Base-by-base conservation (phyloP, 2,329 filamentous ascomycete genomes). In the Paraphaeosphaeria sporulosa region DNA sequence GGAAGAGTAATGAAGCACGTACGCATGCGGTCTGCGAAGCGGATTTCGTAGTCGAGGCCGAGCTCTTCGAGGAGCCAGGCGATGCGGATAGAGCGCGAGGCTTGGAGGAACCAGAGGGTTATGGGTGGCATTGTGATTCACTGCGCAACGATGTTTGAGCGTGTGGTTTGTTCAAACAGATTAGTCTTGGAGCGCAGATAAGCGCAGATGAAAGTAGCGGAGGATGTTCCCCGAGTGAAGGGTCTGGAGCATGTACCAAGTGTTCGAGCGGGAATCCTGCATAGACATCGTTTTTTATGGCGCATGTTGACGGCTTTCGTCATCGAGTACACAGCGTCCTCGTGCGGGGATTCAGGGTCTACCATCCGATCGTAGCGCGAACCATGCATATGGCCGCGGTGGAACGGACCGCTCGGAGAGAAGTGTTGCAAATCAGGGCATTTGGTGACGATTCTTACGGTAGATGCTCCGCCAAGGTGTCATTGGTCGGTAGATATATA, bases 21-120 rank as follows among this genome's bases (percentile, higher is more conserved):
- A 27, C 25, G 71, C 23, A 74, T 74, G 32, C 81, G 75, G 1
- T 79, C 71, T 17, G 73, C 74, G 63, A 79, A 80, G 32, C 78
- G 76, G 55, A 81, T 57, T 10, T 76, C 73, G 63, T 83, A 84
- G 21, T 76, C 70, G 6, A 82, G 73, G 6, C 69, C 70, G 0
- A 83, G 73, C 58, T 82, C 80, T 62, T 82, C 78, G 6, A 83
- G 76, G 6, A 82, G 75, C 81, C 80, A 83, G 49, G 81, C 81
- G 38, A 73, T 78, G 17, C 79, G 78, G 50, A 82, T 81, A 55
- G 69, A 75, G 57, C 80, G 76, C 2, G 81, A 83, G 49, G 80
- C 78, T 70, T 83, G 79, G 10, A 84, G 77, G 64, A 83, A 83
- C 48, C 48, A 50, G 10, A 50, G 48, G n/a, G 30, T 50, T 23